These are phyloP conservation scores for Orbilia blumenaviensis DNA, from an alignment of 2,329 filamentous ascomycete genomes.

Conservation along the genomic window DNA sequence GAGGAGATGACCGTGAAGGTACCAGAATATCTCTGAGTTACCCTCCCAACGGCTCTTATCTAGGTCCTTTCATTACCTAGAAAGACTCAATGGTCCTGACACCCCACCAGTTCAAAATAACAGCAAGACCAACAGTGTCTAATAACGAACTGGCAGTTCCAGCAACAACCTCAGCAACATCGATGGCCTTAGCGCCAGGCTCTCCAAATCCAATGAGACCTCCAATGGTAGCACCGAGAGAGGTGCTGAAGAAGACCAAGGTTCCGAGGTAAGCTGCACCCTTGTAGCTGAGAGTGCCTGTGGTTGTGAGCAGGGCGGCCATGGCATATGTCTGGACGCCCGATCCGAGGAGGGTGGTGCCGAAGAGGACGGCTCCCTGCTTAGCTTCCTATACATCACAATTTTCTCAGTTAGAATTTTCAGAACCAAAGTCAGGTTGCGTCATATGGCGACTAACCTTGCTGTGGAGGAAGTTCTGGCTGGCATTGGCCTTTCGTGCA, in stretches of 20 bases:
- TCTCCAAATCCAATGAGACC: conserved; percentile 48
- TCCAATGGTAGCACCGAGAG: conserved; percentile 40
- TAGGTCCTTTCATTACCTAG: neutral
- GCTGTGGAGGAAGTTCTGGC: conserved; percentile 88
- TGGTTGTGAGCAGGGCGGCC: conserved; percentile 90
- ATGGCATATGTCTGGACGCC: conserved; percentile 90
- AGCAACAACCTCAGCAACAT: conserved; percentile 42
- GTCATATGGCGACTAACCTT: conserved; percentile 31
- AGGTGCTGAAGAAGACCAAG: conserved; percentile 36
- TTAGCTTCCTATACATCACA: conserved; percentile 72
- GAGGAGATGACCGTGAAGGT: neutral
- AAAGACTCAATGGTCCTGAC: conserved; percentile 52
- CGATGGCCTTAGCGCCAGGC: conserved; percentile 20
- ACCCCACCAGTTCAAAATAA: conserved; percentile 52
- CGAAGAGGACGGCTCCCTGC: conserved; percentile 86
- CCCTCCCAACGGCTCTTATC: neutral
- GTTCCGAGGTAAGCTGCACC: conserved; percentile 85
- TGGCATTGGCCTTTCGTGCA: conserved; percentile 88
- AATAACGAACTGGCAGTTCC: conserved; percentile 47
- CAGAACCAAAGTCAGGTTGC: neutral
- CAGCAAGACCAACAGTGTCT: conserved; percentile 47
- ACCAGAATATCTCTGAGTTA: too few relatives aligned
- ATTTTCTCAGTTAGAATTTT: conserved; percentile 63
- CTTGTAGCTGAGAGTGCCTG: conserved; percentile 94
- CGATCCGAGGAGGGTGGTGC: conserved; percentile 87